Percentiles rank a stretch among this genome's conserved stretches.
phyloP scores from a whole-genome alignment of 2,329 filamentous ascomycete species.

The Penicillium sp. region DNA sequence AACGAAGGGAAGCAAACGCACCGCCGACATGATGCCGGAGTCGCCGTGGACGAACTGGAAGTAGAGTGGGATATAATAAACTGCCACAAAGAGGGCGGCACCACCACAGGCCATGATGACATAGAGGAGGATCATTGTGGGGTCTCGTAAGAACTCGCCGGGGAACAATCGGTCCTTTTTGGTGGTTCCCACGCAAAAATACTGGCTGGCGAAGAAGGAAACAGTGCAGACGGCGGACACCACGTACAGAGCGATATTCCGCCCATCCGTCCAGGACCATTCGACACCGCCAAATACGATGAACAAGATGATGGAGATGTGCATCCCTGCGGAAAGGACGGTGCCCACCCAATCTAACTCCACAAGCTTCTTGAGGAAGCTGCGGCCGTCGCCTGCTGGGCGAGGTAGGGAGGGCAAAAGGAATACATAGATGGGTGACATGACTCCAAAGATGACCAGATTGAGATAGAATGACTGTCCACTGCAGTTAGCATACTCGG shows the following conservation, averaged over 20 bases:
- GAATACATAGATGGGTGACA: not conserved
- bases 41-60: not conserved
- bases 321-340: not conserved
- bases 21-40: not conserved
- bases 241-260: not conserved
- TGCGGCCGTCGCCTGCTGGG: not conserved
- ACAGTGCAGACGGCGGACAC: not conserved
- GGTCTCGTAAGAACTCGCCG: not conserved
- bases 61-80: not conserved
- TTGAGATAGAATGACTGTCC: not conserved
- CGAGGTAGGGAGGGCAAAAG: not conserved
- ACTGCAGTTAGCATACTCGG: not conserved
- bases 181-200: not conserved
- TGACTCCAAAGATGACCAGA: not conserved
- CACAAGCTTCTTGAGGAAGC: not conserved
- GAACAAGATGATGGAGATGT: not conserved
- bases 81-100: not conserved
- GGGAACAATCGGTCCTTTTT: not conserved
- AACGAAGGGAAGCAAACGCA: not conserved
- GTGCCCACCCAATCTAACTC: not conserved
- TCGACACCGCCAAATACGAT: not conserved
- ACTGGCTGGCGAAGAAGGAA: not conserved
- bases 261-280: not conserved
- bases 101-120: not conserved
- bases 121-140: not conserved